Conservation (phyloP, 129 eudicot species). For the Kitagawia praeruptora region DNA sequence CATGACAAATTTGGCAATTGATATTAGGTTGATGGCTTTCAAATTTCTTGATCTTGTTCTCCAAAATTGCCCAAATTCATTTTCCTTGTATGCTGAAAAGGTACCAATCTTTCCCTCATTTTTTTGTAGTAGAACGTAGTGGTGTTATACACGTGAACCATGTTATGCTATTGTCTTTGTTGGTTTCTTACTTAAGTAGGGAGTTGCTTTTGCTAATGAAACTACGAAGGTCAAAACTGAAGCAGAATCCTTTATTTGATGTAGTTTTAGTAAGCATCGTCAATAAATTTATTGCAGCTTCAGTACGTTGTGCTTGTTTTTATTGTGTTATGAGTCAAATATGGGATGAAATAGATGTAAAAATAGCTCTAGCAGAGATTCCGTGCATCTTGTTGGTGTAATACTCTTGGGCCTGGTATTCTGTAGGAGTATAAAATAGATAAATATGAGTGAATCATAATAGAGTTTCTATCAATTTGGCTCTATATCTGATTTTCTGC, state of each 20-base stretch:
- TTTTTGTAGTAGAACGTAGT: neutral
- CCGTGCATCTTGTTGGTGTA: neutral
- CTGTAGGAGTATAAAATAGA: neutral
- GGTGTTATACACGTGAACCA: neutral
- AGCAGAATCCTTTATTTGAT: neutral
- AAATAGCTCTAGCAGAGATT: neutral
- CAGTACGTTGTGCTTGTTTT: neutral
- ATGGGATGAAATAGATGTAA: neutral
- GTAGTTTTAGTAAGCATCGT: neutral
- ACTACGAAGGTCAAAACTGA: neutral
- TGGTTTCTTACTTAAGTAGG: neutral
- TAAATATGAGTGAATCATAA: neutral
- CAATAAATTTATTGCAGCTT: neutral
- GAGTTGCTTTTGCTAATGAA: neutral
- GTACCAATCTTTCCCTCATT: constrained; percentile 22
- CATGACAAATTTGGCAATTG: constrained; percentile 80
- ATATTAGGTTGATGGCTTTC: constrained; percentile 90
- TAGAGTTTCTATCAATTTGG: neutral
- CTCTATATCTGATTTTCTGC: too few species aligned
- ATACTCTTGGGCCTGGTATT: neutral
- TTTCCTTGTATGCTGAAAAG: constrained; percentile 80
- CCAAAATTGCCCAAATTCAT: constrained; percentile 60
- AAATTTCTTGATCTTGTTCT: constrained; percentile 75
- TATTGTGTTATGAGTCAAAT: neutral
- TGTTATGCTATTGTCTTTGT: constrained; percentile 1